Base-by-base conservation (phyloP, 306 rosid genomes). In the Acmispon strigosus region DNA sequence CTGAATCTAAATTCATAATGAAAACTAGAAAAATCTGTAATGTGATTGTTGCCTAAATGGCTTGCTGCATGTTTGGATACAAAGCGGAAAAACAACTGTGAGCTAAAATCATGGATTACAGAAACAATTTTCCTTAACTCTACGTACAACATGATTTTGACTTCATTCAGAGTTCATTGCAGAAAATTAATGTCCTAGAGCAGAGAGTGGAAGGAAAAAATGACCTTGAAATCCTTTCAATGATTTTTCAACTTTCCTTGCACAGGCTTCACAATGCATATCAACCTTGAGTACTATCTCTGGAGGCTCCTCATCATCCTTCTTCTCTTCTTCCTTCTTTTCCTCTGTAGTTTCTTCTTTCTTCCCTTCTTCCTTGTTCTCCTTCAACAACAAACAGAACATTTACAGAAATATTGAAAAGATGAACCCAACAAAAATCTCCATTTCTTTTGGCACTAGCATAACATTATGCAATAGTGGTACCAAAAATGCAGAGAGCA, bases 251-350 rank as follows among this genome's bases (percentile, higher is more conserved):
- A 86, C 90, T 87, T 95, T 95, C 78, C 96, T 82, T 39, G 96
- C 95, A 69, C 97, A 91, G 11, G 97, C 99, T 84, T 89, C 87
- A 79, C 99, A 95, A 75, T 95, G 99, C 97, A 95, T 95, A 80
- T 91, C 96, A 19, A 95, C 96, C 66, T 95, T 95, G 68, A 95
- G 87, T 0, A 95, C 88, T 60, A 95, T 95, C 80, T 85, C 94
- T 19, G 76, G 80, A 16, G 87, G 78, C 50, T 64, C 80, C 43
- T 86, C 88, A 43, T 81, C 80, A 36, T 75, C 97, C 34, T 71
- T 74, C 16, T 85, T 73, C 62, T 68, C 82, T 36, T 85, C 81
- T 36, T 69, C 56, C 32, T 77, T 70, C 62, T 78, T 86, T 59
- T 84, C 82, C 78, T 77, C 82, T 36, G 65, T 66, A 32, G 47